Conservation (phyloP, 345 rosid genomes). For the Acer yangbiense region DNA sequence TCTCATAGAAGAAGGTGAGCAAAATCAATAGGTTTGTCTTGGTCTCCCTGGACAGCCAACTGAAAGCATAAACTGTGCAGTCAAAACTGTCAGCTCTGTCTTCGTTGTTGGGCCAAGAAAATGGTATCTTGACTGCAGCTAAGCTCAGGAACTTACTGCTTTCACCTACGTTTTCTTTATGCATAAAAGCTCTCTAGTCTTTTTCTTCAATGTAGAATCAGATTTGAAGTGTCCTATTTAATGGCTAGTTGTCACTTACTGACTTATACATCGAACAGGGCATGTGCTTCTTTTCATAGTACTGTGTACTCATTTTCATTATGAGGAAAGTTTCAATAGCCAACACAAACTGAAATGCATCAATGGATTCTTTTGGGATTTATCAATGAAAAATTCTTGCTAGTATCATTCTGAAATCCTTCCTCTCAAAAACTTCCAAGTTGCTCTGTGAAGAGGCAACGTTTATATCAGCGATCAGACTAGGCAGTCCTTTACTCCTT, state of each 20-base stretch:
- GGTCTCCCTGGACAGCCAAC: neutral
- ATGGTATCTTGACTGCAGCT: neutral
- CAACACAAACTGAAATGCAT: neutral
- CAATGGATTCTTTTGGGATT: neutral
- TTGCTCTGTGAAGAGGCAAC: too few relatives aligned
- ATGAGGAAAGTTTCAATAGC: too few relatives aligned
- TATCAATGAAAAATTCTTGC: too few relatives aligned
- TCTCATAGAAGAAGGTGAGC: neutral
- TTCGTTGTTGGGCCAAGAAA: neutral
- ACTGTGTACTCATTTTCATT: neutral
- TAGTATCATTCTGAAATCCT: too few relatives aligned
- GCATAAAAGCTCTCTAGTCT: neutral
- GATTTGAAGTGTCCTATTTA: neutral
- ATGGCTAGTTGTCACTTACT: neutral
- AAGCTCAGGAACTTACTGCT: neutral
- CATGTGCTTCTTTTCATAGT: neutral
- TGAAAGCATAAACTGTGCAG: conserved; percentile 1
- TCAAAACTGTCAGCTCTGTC: conserved; percentile 23
- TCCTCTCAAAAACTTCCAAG: too few relatives aligned
- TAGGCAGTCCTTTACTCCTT: too few relatives aligned
- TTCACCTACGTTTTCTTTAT: neutral
- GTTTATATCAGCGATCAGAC: too few relatives aligned
- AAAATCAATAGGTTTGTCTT: neutral
- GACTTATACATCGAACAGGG: neutral
- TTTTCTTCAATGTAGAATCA: neutral